Base-by-base conservation (phyloP, 352 stramenopile species). In the Globisporangium iwayamae region DNA sequence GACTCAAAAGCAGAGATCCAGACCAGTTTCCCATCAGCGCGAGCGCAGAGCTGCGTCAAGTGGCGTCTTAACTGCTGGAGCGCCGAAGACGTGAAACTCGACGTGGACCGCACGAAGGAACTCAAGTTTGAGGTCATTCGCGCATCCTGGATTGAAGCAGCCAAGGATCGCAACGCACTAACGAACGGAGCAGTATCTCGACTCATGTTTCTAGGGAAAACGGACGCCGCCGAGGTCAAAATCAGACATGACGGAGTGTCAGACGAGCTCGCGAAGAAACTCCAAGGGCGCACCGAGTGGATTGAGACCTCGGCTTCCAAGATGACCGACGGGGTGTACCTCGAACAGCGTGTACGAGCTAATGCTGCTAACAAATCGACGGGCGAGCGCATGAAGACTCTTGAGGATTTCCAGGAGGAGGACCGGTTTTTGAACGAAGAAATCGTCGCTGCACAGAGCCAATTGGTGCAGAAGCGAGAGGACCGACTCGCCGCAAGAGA, bases 11-110 rank as follows among this genome's bases (percentile, higher is more conserved):
- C 16, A 14, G 51, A 28, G 7, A 60, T 48, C 22, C 34, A 45
- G n/a, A 60, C 38, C 11, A 60, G 60, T 47, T 55, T 41, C 8
- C 61, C 43, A 20, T 52, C 61, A 4, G 54, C 43, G 20, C 43
- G 54, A 46, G 4, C 43, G 30, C 11, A 34, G 61, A 57, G 38
- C 18, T 53, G 56, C 54, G 39, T 34, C 9, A 67, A 62, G 16
- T 91, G 84, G 84, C 63, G 71, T 32, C 61, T 91, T 22, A 76
- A 61, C 34, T 89, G 76, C 53, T 91, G 79, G 79, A 90, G 76
- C 46, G 63, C 71, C 2, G 82, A 91, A 1, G 71, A 89, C 2
- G 75, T 89, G 5, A 85, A 87, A 34, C 54, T 91, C 13, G 79
- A 82, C 22, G 74, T 79, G 62, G 77, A 90, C 59, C 78, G 76